Percentiles rank a stretch among this genome's conserved stretches.
Conservation (phyloP, 192 early-diverging fungal species). For the Backusella sp. region DNA sequence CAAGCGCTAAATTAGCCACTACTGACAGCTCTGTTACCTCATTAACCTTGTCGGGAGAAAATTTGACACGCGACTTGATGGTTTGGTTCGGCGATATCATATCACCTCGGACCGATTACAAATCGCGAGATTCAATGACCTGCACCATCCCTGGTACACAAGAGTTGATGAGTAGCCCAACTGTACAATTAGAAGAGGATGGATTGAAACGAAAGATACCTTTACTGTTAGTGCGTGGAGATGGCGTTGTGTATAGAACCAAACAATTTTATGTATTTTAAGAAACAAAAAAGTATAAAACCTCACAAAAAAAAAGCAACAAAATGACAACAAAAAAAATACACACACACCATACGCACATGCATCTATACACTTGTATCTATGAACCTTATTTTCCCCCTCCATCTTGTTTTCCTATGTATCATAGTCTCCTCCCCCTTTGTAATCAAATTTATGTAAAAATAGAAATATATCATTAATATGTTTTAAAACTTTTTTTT, state of each 20-base stretch:
- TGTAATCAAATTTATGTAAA: slow-evolving; percentile 6
- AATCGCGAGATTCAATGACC: slow-evolving; percentile 41
- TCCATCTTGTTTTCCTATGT: background rate
- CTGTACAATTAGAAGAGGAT: slow-evolving; percentile 4
- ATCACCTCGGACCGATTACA: slow-evolving; percentile 48
- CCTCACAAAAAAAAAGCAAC: background rate
- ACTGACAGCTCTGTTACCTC: slow-evolving; percentile 20
- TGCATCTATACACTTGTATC: background rate
- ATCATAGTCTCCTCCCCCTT: background rate
- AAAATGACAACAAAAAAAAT: background rate
- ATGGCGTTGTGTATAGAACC: slow-evolving; percentile 40
- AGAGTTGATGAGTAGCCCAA: slow-evolving; percentile 18
- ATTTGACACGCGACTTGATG: slow-evolving; percentile 63
- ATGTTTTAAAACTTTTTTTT: background rate
- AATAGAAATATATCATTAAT: background rate
- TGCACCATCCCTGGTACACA: slow-evolving; percentile 38
- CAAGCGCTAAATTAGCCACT: slow-evolving; percentile 17
- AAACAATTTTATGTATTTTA: slow-evolving; percentile 29
- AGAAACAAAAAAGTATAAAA: background rate
- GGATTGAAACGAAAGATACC: slow-evolving; percentile 18
- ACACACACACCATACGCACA: background rate
- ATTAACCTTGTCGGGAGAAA: slow-evolving; percentile 61
- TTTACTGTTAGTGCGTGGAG: slow-evolving; percentile 36
- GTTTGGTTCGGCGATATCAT: slow-evolving; percentile 68
- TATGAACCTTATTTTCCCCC: background rate